A percentile compares a stretch with the other conserved stretches of the same genome.
These are phyloP conservation scores for Scytalidium lignicola DNA, from an alignment of 2,329 filamentous ascomycete species.

Conservation along the genomic window DNA sequence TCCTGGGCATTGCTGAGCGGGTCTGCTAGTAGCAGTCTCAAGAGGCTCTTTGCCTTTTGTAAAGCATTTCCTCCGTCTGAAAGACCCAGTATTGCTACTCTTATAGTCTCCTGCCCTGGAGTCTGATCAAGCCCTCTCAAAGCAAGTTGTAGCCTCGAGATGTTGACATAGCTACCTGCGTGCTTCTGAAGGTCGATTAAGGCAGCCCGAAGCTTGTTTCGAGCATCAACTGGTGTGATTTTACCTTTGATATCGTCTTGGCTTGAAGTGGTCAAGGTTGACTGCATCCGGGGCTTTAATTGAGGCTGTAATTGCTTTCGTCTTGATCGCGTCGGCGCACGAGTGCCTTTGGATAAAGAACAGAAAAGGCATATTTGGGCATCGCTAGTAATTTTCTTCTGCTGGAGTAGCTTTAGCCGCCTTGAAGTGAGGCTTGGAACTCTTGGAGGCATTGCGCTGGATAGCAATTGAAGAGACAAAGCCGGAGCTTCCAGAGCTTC, in stretches of 20 bases:
- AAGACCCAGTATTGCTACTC: slow-evolving; percentile 53
- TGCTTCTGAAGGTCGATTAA: slow-evolving; percentile 57
- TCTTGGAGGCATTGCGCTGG: slow-evolving; percentile 26
- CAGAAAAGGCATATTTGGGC: background rate
- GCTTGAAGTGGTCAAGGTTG: background rate
- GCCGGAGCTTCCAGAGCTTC: slow-evolving; percentile 2
- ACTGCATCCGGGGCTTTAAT: background rate
- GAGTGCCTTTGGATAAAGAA: background rate
- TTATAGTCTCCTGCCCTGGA: slow-evolving; percentile 51
- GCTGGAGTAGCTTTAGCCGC: slow-evolving; percentile 7
- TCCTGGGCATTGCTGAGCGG: slow-evolving; percentile 55
- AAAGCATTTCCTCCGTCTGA: slow-evolving; percentile 29
- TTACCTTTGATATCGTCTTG: background rate
- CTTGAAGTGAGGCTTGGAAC: slow-evolving; percentile 18
- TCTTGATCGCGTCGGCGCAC: background rate
- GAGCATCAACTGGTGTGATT: slow-evolving; percentile 4
- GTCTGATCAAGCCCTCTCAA: slow-evolving; percentile 56
- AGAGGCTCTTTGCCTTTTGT: slow-evolving; percentile 55
- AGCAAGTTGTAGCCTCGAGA: slow-evolving; percentile 68
- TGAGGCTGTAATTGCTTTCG: background rate
- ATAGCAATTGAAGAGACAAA: slow-evolving; percentile 9
- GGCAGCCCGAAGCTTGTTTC: slow-evolving; percentile 26
- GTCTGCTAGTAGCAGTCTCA: slow-evolving; percentile 66
- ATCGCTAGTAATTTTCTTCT: slow-evolving; percentile 4
- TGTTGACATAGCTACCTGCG: slow-evolving; percentile 57